Conservation (phyloP, 176 grass and related monocot species). For the Dactylis glomerata region DNA sequence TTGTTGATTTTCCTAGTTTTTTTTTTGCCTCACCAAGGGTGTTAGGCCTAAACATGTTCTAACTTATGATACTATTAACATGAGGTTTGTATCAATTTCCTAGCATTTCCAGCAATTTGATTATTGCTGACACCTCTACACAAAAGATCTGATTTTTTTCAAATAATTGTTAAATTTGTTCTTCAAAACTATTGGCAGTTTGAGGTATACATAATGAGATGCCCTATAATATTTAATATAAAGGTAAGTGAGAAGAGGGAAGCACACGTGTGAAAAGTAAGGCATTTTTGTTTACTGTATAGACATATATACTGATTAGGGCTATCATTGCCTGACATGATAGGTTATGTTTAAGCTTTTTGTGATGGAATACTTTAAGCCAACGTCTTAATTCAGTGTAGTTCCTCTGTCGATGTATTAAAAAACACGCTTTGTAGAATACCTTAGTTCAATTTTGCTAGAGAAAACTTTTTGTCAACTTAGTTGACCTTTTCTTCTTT, state of each 20-base stretch:
- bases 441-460: slow-evolving; percentile 8
- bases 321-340: background rate
- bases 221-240: background rate
- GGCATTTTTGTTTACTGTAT: slow-evolving; percentile 21
- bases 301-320: slow-evolving; percentile 12
- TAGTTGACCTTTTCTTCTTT: slow-evolving; percentile 11
- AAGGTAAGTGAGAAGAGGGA: slow-evolving; percentile 13
- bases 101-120: background rate
- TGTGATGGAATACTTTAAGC: slow-evolving; percentile 7
- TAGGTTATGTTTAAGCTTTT: slow-evolving; percentile 10
- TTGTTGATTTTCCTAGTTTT: too few species aligned
- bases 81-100: background rate
- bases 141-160: background rate
- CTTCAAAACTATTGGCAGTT: background rate
- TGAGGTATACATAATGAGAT: background rate
- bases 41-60: background rate
- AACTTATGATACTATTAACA: background rate
- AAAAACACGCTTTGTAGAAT: background rate
- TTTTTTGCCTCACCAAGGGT: background rate
- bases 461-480: background rate
- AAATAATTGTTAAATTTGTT: background rate
- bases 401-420: background rate
- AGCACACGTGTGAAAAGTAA: background rate
- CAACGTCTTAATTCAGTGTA: background rate
- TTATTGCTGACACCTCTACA: background rate